These are phyloP conservation scores for Liquidambar formosana DNA, from an alignment of 164 flowering plant genomes.

Conservation along the genomic window DNA sequence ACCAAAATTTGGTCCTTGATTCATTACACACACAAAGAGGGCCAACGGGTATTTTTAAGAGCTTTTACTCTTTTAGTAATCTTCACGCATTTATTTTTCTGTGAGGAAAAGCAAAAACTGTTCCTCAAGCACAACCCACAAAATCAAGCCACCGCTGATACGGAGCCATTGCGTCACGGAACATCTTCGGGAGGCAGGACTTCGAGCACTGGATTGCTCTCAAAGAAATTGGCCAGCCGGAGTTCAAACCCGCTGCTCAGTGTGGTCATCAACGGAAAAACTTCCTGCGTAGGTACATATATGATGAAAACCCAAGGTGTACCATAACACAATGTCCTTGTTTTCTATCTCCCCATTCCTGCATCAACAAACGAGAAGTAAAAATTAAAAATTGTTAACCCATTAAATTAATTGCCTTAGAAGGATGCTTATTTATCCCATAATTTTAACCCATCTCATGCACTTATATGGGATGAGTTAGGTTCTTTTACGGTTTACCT, in stretches of 20 bases:
- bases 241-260: constrained; percentile 20
- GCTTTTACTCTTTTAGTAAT: too few species aligned
- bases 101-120: background rate
- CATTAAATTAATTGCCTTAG: too few species aligned
- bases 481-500: too few species aligned
- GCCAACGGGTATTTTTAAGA: too few species aligned
- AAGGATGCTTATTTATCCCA: too few species aligned
- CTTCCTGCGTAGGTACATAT: background rate
- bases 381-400: too few species aligned
- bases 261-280: constrained; percentile 28
- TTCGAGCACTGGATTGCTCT: constrained; percentile 27
- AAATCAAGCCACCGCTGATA: too few species aligned
- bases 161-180: background rate
- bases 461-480: too few species aligned
- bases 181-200: constrained; percentile 6
- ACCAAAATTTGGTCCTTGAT: too few species aligned
- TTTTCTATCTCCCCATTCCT: constrained; percentile 31
- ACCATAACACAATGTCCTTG: constrained; percentile 37
- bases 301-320: constrained; percentile 36
- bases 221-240: constrained; percentile 26
- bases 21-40: too few species aligned
- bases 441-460: too few species aligned
- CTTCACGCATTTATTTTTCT: too few species aligned
- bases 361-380: constrained; percentile 6
- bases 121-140: background rate